Evolutionary conservation across 225 moss, liverwort and hornwort species (phyloP), one percentile per base, ranked within the genome.

Genomic region (Polytrichum commune): DNA sequence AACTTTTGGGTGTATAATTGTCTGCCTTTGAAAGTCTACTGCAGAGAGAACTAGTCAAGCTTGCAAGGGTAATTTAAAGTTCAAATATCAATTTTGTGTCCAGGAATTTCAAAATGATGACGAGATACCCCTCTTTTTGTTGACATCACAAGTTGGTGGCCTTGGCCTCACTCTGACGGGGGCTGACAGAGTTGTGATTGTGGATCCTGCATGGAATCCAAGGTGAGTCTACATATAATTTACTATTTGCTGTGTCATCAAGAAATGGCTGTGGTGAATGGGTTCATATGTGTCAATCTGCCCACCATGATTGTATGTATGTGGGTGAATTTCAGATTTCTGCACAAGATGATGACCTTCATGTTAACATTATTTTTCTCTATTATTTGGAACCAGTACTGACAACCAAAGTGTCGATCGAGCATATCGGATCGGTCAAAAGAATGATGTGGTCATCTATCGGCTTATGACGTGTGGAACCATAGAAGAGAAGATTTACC

Each of bases 341-440:
- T 13, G 46, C 46, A 46, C 46, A 46, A 38, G 38, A 3, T 38
- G 38, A 38, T 46, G 46, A 46, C 4, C 46, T 46, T 46, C 13
- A 66, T 29, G 29, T n/a, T 66, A 29, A 29, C 8, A 7, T 29
- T 23, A 2, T 23, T 29, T 18, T 8, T 63, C 65, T 27, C 54
- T 54, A 9, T 74, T 3, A 7, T 69, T 29, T 63, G 53, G 7
- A 54, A 71, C 65, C 78, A 98, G 97, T 67, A 87, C 85, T 74
- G 98, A 98, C 76, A 98, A 98, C 69, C 98, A 98, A 84, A 98
- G 98, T 76, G 98, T 98, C 19, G 98, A 98, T 81, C 88, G 98
- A 56, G 98, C 98, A 13, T 98, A 98, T 67, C 98, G 98, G 7
- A 98, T 98, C 60, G 98, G 98, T 54, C 98, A 98, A 72, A 91